phyloP scores from a whole-genome alignment of 495 filamentous ascomycete genomes.

The Aspergillus asperescens region DNA sequence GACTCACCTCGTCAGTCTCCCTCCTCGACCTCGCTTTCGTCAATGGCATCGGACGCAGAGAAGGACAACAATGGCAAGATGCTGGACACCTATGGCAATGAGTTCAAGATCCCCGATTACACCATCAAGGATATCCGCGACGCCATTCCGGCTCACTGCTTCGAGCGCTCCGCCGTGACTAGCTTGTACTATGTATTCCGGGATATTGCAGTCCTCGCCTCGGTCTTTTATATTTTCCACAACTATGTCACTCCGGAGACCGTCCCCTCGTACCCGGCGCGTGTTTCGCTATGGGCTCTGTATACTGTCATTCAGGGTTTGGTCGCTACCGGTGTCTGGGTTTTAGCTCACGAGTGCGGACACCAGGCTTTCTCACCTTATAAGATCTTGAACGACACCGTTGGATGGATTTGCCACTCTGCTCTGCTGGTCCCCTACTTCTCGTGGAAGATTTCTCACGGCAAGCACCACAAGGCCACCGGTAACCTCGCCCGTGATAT shows the following conservation, averaged over 20 bases:
- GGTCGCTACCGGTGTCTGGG: constrained; percentile 64
- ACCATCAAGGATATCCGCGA: constrained; percentile 66
- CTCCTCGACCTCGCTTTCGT: constrained; percentile 87
- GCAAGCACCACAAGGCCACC: constrained; percentile 94
- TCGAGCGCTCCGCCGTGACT: constrained; percentile 55
- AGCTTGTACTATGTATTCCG: constrained; percentile 61
- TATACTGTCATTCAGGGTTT: constrained; percentile 65
- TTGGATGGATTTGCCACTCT: constrained; percentile 81
- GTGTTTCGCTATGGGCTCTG: constrained; percentile 49
- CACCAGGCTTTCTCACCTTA: constrained; percentile 79
- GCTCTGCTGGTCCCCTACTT: constrained; percentile 81
- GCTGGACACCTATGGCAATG: constrained; percentile 61
- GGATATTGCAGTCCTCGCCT: constrained; percentile 50
- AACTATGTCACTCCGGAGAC: constrained; percentile 61
- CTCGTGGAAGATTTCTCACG: constrained; percentile 89
- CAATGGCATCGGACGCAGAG: constrained; percentile 60
- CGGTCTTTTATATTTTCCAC: constrained; percentile 59
- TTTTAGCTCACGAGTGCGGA: constrained; percentile 68
- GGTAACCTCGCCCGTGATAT: constrained; percentile 94
- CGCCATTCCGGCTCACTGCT: constrained; percentile 60
- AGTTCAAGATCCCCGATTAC: constrained; percentile 65
- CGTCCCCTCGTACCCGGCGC: constrained; percentile 46
- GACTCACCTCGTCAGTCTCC: constrained; percentile 70
- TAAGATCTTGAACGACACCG: constrained; percentile 75
- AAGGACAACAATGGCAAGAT: constrained; percentile 49